phyloP scores from a whole-genome alignment of 1,139 yeast genomes.

The Pichia sp. region DNA sequence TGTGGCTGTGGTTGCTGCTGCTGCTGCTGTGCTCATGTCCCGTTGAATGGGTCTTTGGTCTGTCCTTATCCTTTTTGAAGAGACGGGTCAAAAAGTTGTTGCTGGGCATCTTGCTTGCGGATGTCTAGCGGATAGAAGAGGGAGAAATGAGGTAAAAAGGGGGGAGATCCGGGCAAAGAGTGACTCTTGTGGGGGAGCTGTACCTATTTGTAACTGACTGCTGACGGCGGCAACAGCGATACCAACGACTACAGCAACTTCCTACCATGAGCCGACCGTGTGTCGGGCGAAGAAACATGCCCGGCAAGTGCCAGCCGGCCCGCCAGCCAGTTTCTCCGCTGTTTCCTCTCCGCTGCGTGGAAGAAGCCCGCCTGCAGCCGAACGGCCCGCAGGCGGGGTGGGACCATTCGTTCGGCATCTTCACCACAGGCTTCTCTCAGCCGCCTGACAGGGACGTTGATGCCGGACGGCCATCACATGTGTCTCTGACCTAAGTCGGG shows the following conservation, averaged over 20 bases:
- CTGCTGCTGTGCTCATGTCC: not conserved
- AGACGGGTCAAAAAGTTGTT: conserved; percentile 7
- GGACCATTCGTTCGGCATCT: not conserved
- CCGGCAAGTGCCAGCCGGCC: not conserved
- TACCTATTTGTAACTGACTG: too few relatives aligned
- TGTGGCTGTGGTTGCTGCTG: not conserved
- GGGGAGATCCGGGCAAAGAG: not conserved
- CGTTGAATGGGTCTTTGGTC: conserved; percentile 7
- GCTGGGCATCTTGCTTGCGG: conserved; percentile 1
- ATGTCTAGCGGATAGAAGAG: not conserved
- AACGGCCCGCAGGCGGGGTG: not conserved
- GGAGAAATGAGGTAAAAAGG: not conserved
- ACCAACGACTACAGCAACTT: too few relatives aligned
- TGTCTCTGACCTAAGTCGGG: not conserved
- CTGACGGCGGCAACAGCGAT: too few relatives aligned
- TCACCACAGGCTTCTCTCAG: not conserved
- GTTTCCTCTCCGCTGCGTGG: not conserved
- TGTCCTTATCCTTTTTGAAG: conserved; percentile 7
- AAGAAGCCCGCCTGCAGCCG: not conserved
- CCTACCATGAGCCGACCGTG: not conserved
- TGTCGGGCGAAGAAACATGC: not conserved
- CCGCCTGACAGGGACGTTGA: too few relatives aligned
- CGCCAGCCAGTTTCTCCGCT: too few relatives aligned
- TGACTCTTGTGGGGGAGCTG: too few relatives aligned
- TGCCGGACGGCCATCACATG: too few relatives aligned